Base-by-base conservation (phyloP, 495 filamentous ascomycete species). In the Podospora comata region DNA sequence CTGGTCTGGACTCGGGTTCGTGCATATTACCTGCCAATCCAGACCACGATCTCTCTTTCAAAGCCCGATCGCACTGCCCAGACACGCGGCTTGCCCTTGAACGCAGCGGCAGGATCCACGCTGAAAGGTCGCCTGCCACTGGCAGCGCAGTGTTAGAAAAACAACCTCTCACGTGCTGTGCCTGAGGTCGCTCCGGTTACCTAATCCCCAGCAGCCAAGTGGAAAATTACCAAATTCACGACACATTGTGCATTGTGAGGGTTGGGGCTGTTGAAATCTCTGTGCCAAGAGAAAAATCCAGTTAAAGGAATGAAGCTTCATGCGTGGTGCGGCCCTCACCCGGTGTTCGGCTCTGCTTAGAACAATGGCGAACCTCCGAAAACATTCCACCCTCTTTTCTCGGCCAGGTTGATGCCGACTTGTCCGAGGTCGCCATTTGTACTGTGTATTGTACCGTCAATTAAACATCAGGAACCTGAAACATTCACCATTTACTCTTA, bases 151-250 rank as follows among this genome's bases (percentile, higher is more conserved):
- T 48, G 39, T 13, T 9, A 48, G 39, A 48, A 48, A 48, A 48
- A 48, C 39, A 13, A 11, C 9, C 55, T 20, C 55, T 58, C 55
- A 58, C 55, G 55, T 58, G 55, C 39, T 3, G 39, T 58, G n/a
- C 55, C 13, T 58, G 23, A 58, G 18, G 55, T 58, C 6, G 55
- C 55, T 58, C 23, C n/a, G 23, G 23, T 58, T 58, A 58, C n/a
- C 55, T 58, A 58, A 58, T 58, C n/a, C 4, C n/a, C 15, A 20
- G n/a, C 3, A 19, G 15, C 55, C 55, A 58, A 58, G 55, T 9
- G 55, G 23, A 58, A 58, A 58, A 58, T 58, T 58, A 58, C 55
- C n/a, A 58, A 58, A 19, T 58, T 58, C n/a, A 58, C 13, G 55
- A 58, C 55, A 58, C n/a, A 20, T 58, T 58, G 7, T 13, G 55